A percentile compares a stretch with the other conserved stretches of the same genome.
These are phyloP conservation scores for Juglanconis oblonga DNA, from an alignment of 2,329 filamentous ascomycete genomes.

Conservation along the genomic window DNA sequence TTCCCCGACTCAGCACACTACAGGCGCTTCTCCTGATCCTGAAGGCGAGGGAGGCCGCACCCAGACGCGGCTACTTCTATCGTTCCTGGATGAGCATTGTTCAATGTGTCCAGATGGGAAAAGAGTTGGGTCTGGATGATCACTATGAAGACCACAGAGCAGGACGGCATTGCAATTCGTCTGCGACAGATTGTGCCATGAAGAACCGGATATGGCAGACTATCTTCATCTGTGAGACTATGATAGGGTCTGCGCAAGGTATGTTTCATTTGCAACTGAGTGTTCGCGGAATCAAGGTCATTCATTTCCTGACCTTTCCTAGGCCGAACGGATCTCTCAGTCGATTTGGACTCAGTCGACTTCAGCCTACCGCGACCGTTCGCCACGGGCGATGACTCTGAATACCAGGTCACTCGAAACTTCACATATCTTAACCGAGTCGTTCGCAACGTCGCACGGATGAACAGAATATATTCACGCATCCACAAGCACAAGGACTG, in stretches of 20 bases:
- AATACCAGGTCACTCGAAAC: constrained; percentile 76
- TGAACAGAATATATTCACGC: constrained; percentile 71
- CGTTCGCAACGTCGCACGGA: constrained; percentile 72
- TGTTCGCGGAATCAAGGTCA: not conserved
- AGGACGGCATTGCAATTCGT: constrained; percentile 67
- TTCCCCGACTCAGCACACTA: constrained; percentile 84
- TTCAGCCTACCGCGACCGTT: constrained; percentile 63
- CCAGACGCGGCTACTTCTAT: constrained; percentile 93
- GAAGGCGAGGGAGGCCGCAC: constrained; percentile 88
- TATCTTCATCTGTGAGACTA: constrained; percentile 80
- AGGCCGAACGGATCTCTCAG: constrained; percentile 77
- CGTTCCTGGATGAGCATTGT: constrained; percentile 96
- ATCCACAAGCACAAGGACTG: constrained; percentile 75
- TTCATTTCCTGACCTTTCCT: constrained; percentile 6
- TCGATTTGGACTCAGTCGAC: constrained; percentile 74
- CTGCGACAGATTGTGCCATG: constrained; percentile 72
- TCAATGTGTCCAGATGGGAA: constrained; percentile 87
- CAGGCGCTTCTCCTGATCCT: constrained; percentile 84
- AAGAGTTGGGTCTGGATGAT: constrained; percentile 85
- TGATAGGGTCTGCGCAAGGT: constrained; percentile 95
- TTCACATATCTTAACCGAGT: constrained; percentile 78
- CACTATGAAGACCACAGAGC: constrained; percentile 77
- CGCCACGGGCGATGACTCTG: constrained; percentile 68
- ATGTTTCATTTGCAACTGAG: constrained; percentile 21
- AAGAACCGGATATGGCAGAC: constrained; percentile 90